These are phyloP conservation scores for Monosporascus sp. DNA, from an alignment of 2,329 filamentous ascomycete genomes.

Conservation along the genomic window DNA sequence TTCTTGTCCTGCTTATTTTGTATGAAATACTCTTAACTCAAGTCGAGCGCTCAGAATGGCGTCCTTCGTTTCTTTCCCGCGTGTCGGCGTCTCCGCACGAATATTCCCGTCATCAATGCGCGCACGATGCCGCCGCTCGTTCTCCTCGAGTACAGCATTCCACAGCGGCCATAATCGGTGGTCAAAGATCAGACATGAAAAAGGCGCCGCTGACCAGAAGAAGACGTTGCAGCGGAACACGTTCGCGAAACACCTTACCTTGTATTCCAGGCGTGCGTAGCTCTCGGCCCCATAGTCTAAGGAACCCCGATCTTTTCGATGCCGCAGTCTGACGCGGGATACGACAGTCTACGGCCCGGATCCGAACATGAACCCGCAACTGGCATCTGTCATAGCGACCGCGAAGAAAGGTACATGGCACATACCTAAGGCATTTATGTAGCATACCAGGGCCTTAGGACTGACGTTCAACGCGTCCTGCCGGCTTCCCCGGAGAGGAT, in stretches of 20 bases:
- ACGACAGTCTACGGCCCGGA: conserved; percentile 67
- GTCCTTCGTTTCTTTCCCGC: neutral
- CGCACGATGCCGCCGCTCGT: conserved; percentile 42
- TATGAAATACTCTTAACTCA: neutral
- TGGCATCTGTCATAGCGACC: conserved; percentile 65
- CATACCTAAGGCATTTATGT: conserved; percentile 6
- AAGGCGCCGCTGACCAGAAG: conserved; percentile 76
- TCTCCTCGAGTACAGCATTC: conserved; percentile 38
- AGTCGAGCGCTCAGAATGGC: neutral
- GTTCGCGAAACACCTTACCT: conserved; percentile 67
- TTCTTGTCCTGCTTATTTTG: too few relatives aligned
- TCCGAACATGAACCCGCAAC: conserved; percentile 65
- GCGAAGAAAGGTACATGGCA: conserved; percentile 66
- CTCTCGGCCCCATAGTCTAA: neutral
- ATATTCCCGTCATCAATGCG: conserved; percentile 30
- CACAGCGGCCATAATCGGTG: conserved; percentile 82
- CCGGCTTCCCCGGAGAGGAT: too few relatives aligned
- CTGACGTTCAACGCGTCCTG: too few relatives aligned
- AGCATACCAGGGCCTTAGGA: neutral
- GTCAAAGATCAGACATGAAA: conserved; percentile 95
- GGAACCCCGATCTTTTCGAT: too few relatives aligned
- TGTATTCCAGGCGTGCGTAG: conserved; percentile 65
- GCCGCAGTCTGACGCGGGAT: too few relatives aligned
- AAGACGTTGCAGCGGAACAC: conserved; percentile 67
- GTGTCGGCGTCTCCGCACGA: neutral